Base-by-base conservation (phyloP, 371 early-diverging fungal genomes). In the Sporodiniella umbellata region DNA sequence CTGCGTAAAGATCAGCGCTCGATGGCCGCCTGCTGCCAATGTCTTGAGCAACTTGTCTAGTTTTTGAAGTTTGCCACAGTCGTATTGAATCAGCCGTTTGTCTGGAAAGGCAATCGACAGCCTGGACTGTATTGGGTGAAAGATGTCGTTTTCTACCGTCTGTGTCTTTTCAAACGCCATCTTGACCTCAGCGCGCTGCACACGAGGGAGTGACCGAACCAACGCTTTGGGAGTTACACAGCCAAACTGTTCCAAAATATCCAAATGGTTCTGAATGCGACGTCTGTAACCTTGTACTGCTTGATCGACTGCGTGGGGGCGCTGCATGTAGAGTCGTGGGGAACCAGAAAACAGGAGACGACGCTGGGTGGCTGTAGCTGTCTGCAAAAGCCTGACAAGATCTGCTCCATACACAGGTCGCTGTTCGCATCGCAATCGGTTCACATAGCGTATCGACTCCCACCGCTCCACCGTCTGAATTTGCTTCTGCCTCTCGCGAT, bases 1-100 rank as follows among this genome's bases (percentile, higher is more conserved):
- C 70, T 99, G 99, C 46, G 97, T 97, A 58, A 98, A 98, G 47
- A 98, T 87, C 53, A 98, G 68, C 0, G 90, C 94, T 30, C 94
- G 87, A 58, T 94, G 94, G 3, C 93, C 81, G 40, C 81, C 83
- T 2, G 75, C 77, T 31, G 88, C 84, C 35, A 96, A 66, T n/a
- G 81, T 72, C 5, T 80, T 75, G 31, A 98, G 62, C 19, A 96
- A 66, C 50, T 66, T 80, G 59, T 89, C 96, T 25, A 97, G 66
- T 26, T 81, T 84, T 52, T 93, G 93, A 33, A 93, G 73, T 54
- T 93, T 93, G 31, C 93, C 93, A 55, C 93, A 91, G 58, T 93
- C 93, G 55, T 87, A 93, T 55, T 91, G 93, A 33, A 93, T 56
- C n/a, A 92, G 55, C 2, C 86, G 75, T 48, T 89, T 89, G 62